Conservation (phyloP, 345 rosid genomes). For the Anastatica hierochuntica region DNA sequence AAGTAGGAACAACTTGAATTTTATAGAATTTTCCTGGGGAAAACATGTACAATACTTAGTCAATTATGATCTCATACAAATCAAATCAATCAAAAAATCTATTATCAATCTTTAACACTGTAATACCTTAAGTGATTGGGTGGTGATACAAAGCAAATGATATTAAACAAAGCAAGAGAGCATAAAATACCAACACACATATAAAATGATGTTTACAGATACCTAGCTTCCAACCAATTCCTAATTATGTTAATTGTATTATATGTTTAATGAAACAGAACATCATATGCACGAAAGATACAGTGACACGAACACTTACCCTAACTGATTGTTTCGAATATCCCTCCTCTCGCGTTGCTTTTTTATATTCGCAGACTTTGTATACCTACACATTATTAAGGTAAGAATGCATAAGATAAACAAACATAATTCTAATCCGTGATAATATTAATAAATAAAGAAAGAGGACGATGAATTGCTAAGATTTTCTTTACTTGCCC, state of each 20-base stretch:
- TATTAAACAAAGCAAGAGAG: not conserved
- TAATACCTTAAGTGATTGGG: no score
- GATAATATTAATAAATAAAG: not conserved
- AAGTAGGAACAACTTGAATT: no score
- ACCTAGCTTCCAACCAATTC: no score
- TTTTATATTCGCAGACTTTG: slow-evolving; percentile 83
- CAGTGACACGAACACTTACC: slow-evolving; percentile 39
- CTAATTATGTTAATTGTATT: no score
- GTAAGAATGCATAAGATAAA: no score
- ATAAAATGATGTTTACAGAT: not conserved
- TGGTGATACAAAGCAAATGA: no score
- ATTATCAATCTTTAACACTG: no score
- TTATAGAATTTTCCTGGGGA: no score
- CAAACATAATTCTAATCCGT: not conserved
- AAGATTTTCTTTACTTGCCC: slow-evolving; percentile 48
- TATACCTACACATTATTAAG: slow-evolving; percentile 51
- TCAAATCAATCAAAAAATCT: no score
- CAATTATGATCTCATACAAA: no score
- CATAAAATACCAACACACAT: not conserved
- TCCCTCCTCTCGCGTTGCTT: slow-evolving; percentile 82
- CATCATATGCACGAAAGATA: not conserved
- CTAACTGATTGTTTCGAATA: slow-evolving; percentile 53
- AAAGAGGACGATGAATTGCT: not conserved
- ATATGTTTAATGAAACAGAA: not conserved
- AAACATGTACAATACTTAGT: no score